A percentile compares a stretch with the other conserved stretches of the same genome.
Evolutionary conservation across 2,329 filamentous ascomycete species (phyloP).

Genomic region (Fusarium sp.): DNA sequence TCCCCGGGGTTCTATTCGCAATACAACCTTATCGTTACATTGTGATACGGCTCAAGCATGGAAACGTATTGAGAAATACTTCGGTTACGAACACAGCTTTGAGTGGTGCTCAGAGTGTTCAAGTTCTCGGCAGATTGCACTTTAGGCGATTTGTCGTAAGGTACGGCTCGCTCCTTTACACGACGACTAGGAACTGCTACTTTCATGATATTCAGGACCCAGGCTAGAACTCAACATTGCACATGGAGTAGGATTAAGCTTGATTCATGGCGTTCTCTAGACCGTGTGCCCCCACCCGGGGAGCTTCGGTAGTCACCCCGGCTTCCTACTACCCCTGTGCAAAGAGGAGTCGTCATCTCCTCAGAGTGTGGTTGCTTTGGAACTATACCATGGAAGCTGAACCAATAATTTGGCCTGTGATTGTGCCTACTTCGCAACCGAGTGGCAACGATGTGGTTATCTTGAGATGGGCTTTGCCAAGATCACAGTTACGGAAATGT

Average conservation of each 20-base stretch:
- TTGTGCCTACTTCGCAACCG: not conserved
- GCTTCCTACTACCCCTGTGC: not conserved
- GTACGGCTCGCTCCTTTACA: not conserved
- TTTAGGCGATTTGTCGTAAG: not conserved
- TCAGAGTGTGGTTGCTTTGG: not conserved
- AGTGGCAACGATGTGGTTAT: not conserved
- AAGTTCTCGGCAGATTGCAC: not conserved
- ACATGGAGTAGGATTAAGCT: slow-evolving; percentile 10
- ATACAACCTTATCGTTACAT: not conserved
- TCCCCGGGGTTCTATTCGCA: slow-evolving; percentile 1
- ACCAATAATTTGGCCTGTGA: not conserved
- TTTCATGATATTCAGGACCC: not conserved
- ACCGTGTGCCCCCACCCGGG: not conserved
- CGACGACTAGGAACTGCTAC: not conserved
- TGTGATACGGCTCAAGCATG: not conserved
- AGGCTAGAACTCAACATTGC: not conserved
- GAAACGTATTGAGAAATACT: not conserved
- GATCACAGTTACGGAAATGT: not conserved
- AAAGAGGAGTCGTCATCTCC: not conserved
- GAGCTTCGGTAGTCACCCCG: not conserved
- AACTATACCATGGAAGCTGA: not conserved
- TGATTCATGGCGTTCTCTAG: slow-evolving; percentile 1
- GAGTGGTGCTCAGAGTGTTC: not conserved
- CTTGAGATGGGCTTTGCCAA: not conserved
- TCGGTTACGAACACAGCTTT: not conserved